Evolutionary conservation across 169 alveolate species (phyloP).

Genomic region (Toxoplasma gondii): DNA sequence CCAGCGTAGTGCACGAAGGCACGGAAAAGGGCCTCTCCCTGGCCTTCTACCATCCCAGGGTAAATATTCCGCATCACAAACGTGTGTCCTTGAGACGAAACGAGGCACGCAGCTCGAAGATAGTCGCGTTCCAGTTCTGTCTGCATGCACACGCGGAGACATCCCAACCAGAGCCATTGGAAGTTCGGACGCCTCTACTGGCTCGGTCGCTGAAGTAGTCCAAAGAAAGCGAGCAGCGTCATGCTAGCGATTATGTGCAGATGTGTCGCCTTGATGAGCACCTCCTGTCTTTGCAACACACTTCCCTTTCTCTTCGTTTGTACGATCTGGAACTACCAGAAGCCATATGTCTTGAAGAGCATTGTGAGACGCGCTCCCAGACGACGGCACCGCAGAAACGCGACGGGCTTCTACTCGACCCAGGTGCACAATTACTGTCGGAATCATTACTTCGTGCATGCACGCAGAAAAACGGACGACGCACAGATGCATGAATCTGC

Average conservation of each 20-base stretch:
- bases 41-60: constrained; percentile 55
- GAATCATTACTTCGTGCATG: no score
- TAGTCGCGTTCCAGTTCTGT: constrained; percentile 52
- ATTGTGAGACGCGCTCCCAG: no score
- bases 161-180: neutral
- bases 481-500: no score
- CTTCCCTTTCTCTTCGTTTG: no score
- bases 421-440: no score
- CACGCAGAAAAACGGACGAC: no score
- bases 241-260: neutral
- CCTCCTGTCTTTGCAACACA: no score
- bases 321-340: no score
- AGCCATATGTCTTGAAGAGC: no score
- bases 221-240: neutral
- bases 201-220: neutral
- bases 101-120: constrained; percentile 62
- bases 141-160: constrained; percentile 6
- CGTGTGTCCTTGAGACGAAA: constrained; percentile 61
- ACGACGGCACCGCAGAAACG: no score
- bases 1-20: constrained; percentile 56
- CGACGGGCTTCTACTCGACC: no score
- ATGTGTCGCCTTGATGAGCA: no score
- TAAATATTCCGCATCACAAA: constrained; percentile 49
- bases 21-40: constrained; percentile 59
- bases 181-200: neutral